A percentile compares a stretch with the other conserved stretches of the same genome.
These are phyloP conservation scores for Yarrowia bubula DNA, from an alignment of 805 yeast genomes.

Conservation along the genomic window DNA sequence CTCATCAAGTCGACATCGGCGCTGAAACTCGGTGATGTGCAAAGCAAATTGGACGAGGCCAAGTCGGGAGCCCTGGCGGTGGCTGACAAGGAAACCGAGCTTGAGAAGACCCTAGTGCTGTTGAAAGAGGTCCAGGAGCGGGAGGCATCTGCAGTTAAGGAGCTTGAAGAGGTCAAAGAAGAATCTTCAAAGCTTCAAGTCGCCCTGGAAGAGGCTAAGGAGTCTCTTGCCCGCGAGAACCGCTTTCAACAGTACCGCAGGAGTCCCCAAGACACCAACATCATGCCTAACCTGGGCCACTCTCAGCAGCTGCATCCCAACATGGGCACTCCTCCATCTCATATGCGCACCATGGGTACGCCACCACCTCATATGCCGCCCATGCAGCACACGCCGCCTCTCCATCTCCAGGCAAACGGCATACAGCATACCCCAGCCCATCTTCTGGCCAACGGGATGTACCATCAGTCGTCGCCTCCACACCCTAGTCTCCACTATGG, in stretches of 20 bases:
- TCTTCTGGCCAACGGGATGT: neutral
- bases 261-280: neutral
- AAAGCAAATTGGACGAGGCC: neutral
- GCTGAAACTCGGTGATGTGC: neutral
- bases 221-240: neutral
- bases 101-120: neutral
- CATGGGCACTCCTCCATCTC: neutral
- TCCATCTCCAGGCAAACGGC: neutral
- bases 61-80: neutral
- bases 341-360: neutral
- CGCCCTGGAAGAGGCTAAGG: neutral
- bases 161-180: neutral
- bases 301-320: slow-evolving; percentile 1
- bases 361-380: neutral
- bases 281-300: neutral
- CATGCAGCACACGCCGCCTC: neutral
- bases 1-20: too few relatives aligned
- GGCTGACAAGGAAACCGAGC: neutral
- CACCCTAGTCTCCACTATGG: neutral
- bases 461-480: neutral
- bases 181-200: neutral
- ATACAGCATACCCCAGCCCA: neutral
- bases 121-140: neutral
- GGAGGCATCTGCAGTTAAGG: neutral
- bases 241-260: neutral